Percentiles rank a stretch among this genome's conserved stretches.
Evolutionary conservation across 805 yeast genomes (phyloP).

Genomic region (Wickerhamomyces sydowiorum): DNA sequence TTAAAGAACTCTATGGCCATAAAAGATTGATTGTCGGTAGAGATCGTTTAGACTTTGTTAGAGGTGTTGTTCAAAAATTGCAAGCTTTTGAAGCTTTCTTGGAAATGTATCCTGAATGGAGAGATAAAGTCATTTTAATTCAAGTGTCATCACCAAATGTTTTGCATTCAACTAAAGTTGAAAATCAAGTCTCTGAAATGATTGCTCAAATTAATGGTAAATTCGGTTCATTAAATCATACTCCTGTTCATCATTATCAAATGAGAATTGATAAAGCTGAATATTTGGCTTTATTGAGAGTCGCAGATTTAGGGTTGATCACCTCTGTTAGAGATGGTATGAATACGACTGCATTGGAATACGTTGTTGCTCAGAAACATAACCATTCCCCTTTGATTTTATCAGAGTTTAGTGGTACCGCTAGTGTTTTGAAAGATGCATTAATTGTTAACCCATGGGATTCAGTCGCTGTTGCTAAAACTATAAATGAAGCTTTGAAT

Average conservation of each 20-base stretch:
- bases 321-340: slow-evolving; percentile 94
- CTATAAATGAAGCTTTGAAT: slow-evolving; percentile 63
- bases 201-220: slow-evolving; percentile 78
- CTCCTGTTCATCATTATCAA: slow-evolving; percentile 91
- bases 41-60: slow-evolving; percentile 84
- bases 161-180: slow-evolving; percentile 52
- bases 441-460: slow-evolving; percentile 96
- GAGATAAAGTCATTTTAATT: slow-evolving; percentile 76
- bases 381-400: slow-evolving; percentile 72
- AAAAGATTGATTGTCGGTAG: slow-evolving; percentile 87
- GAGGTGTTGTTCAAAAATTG: slow-evolving; percentile 90
- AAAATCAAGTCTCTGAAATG: slow-evolving; percentile 76
- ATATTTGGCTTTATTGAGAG: slow-evolving; percentile 80
- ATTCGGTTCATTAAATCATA: slow-evolving; percentile 73
- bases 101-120: slow-evolving; percentile 90
- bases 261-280: slow-evolving; percentile 85
- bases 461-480: slow-evolving; percentile 83
- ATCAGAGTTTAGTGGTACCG: slow-evolving; percentile 91
- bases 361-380: slow-evolving; percentile 77
- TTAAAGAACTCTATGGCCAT: slow-evolving; percentile 55
- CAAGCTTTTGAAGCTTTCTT: slow-evolving; percentile 87
- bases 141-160: slow-evolving; percentile 79
- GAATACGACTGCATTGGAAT: slow-evolving; percentile 93
- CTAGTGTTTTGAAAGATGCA: slow-evolving; percentile 65
- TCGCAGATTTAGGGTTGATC: slow-evolving; percentile 84